These are phyloP conservation scores for Pelargonium hybrid DNA, from an alignment of 441 rosid species.

Conservation along the genomic window DNA sequence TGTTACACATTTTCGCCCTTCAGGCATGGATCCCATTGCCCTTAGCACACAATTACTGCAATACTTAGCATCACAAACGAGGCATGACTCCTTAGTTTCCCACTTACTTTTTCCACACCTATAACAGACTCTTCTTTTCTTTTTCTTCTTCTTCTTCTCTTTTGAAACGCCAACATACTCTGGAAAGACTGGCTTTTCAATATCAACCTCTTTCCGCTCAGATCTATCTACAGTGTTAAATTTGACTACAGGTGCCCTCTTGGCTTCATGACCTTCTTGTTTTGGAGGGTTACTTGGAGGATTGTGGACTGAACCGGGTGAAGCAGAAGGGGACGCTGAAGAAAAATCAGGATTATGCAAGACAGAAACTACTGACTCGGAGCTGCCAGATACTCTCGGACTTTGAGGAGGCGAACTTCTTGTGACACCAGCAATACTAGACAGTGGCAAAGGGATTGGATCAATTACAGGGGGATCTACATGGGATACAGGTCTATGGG, in stretches of 20 bases:
- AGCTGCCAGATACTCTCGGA: constrained; percentile 70
- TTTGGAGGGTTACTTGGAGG: constrained; percentile 28
- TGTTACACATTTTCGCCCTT: constrained; percentile 91
- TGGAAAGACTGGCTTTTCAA: constrained; percentile 39
- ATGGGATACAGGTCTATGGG: constrained; percentile 28
- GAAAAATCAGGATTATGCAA: constrained; percentile 76
- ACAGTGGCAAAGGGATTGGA: constrained; percentile 71
- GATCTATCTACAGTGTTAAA: constrained; percentile 55
- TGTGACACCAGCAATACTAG: constrained; percentile 50
- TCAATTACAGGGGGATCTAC: constrained; percentile 33
- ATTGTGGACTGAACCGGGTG: constrained; percentile 52
- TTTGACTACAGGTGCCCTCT: constrained; percentile 62
- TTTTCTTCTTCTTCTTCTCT: constrained; percentile 47
- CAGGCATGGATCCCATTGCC: constrained; percentile 99
- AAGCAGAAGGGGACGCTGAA: constrained; percentile 74
- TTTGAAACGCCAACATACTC: constrained; percentile 54
- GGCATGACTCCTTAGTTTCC: constrained; percentile 85
- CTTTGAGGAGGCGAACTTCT: constrained; percentile 51
- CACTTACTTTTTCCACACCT: constrained; percentile 86
- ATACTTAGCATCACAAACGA: constrained; percentile 86
- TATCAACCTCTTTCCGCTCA: constrained; percentile 38
- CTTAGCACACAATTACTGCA: constrained; percentile 91
- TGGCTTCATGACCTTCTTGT: constrained; percentile 33
- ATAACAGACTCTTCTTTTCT: constrained; percentile 36
- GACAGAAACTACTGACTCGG: constrained; percentile 91